Conservation (phyloP, 108 stramenopile species). For the Cylindrotheca fusiformis region DNA sequence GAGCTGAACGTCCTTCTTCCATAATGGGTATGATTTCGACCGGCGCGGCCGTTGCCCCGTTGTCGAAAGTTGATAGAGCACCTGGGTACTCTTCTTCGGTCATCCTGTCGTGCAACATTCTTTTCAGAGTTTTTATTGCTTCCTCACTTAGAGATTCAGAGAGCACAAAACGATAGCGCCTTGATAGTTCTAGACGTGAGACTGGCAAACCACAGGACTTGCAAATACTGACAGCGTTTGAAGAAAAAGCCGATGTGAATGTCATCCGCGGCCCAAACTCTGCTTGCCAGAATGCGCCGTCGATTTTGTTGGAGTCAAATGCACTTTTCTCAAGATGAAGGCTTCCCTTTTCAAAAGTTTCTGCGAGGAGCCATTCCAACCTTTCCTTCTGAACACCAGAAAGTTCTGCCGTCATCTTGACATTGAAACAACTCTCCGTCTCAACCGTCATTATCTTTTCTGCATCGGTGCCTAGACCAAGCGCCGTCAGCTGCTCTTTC, state of each 20-base stretch:
- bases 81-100: slow-evolving; percentile 90
- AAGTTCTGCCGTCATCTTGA: slow-evolving; percentile 38
- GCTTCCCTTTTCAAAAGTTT: slow-evolving; percentile 85
- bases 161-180: slow-evolving; percentile 64
- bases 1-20: slow-evolving; percentile 84
- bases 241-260: slow-evolving; percentile 95
- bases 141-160: slow-evolving; percentile 27
- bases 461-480: slow-evolving; percentile 38
- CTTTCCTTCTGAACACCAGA: slow-evolving; percentile 30
- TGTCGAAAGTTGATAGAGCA: slow-evolving; percentile 84
- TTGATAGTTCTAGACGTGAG: slow-evolving; percentile 86
- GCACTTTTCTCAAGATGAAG: slow-evolving; percentile 55
- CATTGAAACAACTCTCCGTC: slow-evolving; percentile 85
- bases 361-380: slow-evolving; percentile 89
- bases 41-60: slow-evolving; percentile 53
- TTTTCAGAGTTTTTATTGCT: slow-evolving; percentile 47
- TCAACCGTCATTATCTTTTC: slow-evolving; percentile 46
- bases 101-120: slow-evolving; percentile 94
- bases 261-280: slow-evolving; percentile 99
- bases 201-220: slow-evolving; percentile 71
- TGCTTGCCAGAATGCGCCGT: slow-evolving; percentile 72
- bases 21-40: slow-evolving; percentile 89
- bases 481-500: slow-evolving; percentile 54
- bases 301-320: slow-evolving; percentile 45
- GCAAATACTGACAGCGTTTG: slow-evolving; percentile 93